Conservation (phyloP, 2,329 filamentous ascomycete genomes). For the Fusarium sp. region DNA sequence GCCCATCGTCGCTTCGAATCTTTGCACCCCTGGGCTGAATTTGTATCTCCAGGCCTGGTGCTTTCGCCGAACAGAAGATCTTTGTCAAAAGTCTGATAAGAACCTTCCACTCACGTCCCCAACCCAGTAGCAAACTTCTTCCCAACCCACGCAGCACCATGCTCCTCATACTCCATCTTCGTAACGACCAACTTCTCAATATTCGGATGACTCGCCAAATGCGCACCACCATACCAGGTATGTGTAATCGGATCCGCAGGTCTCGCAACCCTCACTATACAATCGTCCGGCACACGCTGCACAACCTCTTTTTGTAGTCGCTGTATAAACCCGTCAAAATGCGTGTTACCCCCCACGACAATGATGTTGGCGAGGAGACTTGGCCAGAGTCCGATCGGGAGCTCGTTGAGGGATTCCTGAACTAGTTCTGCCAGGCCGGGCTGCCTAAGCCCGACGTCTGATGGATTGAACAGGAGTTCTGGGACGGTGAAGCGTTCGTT, state of each 20-base stretch:
- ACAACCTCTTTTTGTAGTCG: constrained; percentile 81
- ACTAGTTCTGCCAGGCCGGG: constrained; percentile 86
- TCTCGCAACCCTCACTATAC: constrained; percentile 77
- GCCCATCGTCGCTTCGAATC: background rate
- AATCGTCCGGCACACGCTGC: constrained; percentile 78
- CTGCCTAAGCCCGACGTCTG: constrained; percentile 86
- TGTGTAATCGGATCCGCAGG: constrained; percentile 79
- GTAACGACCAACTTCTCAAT: constrained; percentile 80
- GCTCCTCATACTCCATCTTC: constrained; percentile 89
- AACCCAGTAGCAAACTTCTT: constrained; percentile 69
- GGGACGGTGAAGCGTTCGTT: constrained; percentile 94
- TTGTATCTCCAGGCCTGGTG: background rate
- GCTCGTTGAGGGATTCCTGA: constrained; percentile 76
- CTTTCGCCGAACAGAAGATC: background rate
- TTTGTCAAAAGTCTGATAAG: background rate
- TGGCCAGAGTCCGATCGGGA: constrained; percentile 87
- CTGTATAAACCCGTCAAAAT: constrained; percentile 83
- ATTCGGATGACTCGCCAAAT: constrained; percentile 75
- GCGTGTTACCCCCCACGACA: constrained; percentile 86
- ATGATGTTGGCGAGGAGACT: constrained; percentile 87
- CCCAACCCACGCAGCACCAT: constrained; percentile 79
- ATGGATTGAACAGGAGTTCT: constrained; percentile 87
- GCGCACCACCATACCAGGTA: constrained; percentile 87
- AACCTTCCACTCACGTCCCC: constrained; percentile 30
- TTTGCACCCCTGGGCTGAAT: background rate